A percentile compares a stretch with the other conserved stretches of the same genome.
Conservation (phyloP, 371 early-diverging fungal genomes). For the Syncephalastrum sp. region DNA sequence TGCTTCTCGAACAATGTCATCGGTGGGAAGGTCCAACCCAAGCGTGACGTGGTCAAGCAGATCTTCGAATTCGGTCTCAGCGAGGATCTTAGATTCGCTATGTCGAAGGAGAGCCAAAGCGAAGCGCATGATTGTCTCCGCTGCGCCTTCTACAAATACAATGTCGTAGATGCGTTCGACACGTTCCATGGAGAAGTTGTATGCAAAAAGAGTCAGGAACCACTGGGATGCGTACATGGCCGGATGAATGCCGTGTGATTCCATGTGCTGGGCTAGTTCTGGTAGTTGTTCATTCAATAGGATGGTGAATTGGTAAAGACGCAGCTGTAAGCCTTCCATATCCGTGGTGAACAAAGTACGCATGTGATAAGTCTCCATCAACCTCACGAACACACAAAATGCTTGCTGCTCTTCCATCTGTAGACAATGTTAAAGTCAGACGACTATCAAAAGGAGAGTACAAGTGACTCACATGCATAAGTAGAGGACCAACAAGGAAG, state of each 20-base stretch:
- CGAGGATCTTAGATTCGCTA: constrained; percentile 66
- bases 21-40: constrained; percentile 19
- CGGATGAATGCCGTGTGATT: constrained; percentile 68
- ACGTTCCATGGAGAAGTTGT: constrained; percentile 75
- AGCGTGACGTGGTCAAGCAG: constrained; percentile 75
- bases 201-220: constrained; percentile 91
- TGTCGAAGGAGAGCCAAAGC: constrained; percentile 84
- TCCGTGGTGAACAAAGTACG: constrained; percentile 76
- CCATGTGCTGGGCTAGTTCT: constrained; percentile 69
- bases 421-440: neutral
- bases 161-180: constrained; percentile 84
- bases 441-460: neutral
- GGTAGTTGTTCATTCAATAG: constrained; percentile 82
- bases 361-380: constrained; percentile 92
- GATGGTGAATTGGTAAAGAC: constrained; percentile 82
- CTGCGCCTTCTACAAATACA: constrained; percentile 82
- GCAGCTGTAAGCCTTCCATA: constrained; percentile 86
- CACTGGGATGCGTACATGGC: constrained; percentile 94
- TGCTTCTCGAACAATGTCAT: constrained; percentile 80
- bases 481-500: constrained; percentile 86
- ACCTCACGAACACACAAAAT: constrained; percentile 83
- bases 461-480: constrained; percentile 69
- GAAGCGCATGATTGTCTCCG: constrained; percentile 85
- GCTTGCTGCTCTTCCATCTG: constrained; percentile 91
- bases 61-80: constrained; percentile 81